Percentiles rank a stretch among this genome's conserved stretches.
Evolutionary conservation across 495 filamentous ascomycete species (phyloP).

Genomic region (Annulohypoxylon stygium): DNA sequence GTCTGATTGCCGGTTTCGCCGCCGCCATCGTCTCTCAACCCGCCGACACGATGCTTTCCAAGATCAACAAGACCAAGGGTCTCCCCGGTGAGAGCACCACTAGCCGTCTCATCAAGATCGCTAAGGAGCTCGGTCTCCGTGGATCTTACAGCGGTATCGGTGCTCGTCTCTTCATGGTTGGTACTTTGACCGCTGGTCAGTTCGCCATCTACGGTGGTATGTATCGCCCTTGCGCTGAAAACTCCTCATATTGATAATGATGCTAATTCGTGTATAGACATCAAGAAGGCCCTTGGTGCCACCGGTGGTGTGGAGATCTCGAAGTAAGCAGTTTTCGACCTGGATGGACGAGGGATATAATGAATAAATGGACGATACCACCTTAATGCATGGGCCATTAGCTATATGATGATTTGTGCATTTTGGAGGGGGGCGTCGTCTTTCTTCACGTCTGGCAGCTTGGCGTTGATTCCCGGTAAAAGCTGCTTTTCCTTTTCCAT

Average conservation of each 20-base stretch:
- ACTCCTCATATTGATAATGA: neutral
- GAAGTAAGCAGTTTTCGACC: slow-evolving; percentile 54
- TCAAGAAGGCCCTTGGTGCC: slow-evolving; percentile 68
- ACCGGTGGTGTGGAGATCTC: slow-evolving; percentile 83
- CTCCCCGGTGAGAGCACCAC: slow-evolving; percentile 94
- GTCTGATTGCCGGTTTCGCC: slow-evolving; percentile 97
- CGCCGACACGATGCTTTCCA: slow-evolving; percentile 98
- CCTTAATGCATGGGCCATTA: slow-evolving; percentile 19
- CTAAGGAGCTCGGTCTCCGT: slow-evolving; percentile 88
- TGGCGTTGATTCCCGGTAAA: slow-evolving; percentile 33
- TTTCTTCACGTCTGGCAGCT: slow-evolving; percentile 38
- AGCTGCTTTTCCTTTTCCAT: slow-evolving; percentile 37
- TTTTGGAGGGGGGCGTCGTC: slow-evolving; percentile 31
- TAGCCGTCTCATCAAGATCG: slow-evolving; percentile 94
- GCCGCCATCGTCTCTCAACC: slow-evolving; percentile 97
- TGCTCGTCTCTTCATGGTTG: slow-evolving; percentile 88
- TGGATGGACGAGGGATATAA: slow-evolving; percentile 21
- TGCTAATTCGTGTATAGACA: slow-evolving; percentile 30
- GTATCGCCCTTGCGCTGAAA: neutral
- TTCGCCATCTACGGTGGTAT: slow-evolving; percentile 90
- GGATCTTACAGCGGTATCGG: slow-evolving; percentile 94
- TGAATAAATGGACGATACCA: slow-evolving; percentile 39
- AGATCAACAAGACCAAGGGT: slow-evolving; percentile 99
- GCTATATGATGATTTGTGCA: slow-evolving; percentile 12
- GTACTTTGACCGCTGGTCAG: slow-evolving; percentile 87